Evolutionary conservation across 306 rosid species (phyloP), one percentile per base, ranked within the genome.

Genomic region (Ammopiptanthus mongolicus): DNA sequence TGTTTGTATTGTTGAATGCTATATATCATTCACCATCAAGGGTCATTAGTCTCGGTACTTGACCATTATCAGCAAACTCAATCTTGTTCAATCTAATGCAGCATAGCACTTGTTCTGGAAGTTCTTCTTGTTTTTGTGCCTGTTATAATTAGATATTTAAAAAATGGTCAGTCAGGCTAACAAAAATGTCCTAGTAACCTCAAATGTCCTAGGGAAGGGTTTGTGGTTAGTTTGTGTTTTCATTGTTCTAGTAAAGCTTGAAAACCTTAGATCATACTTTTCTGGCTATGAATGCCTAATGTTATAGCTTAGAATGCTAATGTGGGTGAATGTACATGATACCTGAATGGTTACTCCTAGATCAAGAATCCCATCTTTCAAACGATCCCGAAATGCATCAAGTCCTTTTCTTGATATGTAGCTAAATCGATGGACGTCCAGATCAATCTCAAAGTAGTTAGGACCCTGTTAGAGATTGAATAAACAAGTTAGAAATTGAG

Each of bases 361-460:
- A 80, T 96, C 97, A 23, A 96, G 87, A 13, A 80, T 76, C 51
- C 97, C 99, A 6, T 87, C 81, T 79, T 90, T 85, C 28, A 96
- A 66, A 53, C 96, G 96, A 48, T 90, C 97, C 42, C 98, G 77
- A 65, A 96, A 92, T 6, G 97, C 65, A 41, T 96, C 99, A 2
- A 96, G 92, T 55, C 99, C 98, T 84, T 89, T 92, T 84, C 99
- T 89, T 22, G 97, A 89, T 61, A 96, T 90, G 84, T 92, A 96
- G 88, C 99, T 86, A 86, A 96, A 96, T 3, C 98, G 89, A 82
- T 92, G 99, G 76, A 96, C 90, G 85, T 96, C 99, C 8, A 96
- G 86, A 86, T 96, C 99, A 10, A 96, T 90, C 97, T 96, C 99
- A 65, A 96, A 86, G 88, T 90, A 96, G 67, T 90, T 85, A 63